These are phyloP conservation scores for Rheum nobile DNA, from an alignment of 148 eudicot species.

Conservation along the genomic window DNA sequence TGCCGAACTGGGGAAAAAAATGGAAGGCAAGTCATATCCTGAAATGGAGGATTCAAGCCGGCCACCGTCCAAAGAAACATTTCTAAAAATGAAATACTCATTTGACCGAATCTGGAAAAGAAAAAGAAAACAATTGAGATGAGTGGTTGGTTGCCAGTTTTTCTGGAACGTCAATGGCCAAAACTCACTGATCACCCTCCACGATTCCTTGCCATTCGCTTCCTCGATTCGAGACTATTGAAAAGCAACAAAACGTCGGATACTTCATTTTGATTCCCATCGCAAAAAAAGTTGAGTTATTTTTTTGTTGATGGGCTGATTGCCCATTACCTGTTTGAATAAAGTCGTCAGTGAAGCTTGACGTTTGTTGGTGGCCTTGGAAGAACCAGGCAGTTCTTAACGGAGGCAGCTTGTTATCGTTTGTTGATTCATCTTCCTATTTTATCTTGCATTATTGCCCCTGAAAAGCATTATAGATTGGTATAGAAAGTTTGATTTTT, in stretches of 20 bases:
- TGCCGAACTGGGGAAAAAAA: background rate
- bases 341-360: slow-evolving; percentile 8
- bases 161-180: slow-evolving; percentile 1
- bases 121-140: background rate
- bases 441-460: background rate
- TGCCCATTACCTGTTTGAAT: slow-evolving; percentile 13
- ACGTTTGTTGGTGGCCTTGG: slow-evolving; percentile 2
- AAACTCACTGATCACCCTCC: slow-evolving; percentile 7
- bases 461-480: background rate
- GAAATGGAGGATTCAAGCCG: slow-evolving; percentile 19
- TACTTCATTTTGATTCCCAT: background rate
- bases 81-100: slow-evolving; percentile 13
- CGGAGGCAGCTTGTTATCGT: slow-evolving; percentile 2
- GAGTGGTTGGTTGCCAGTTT: slow-evolving; percentile 4
- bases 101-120: background rate
- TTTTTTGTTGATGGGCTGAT: slow-evolving; percentile 5
- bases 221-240: background rate
- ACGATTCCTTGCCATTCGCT: slow-evolving; percentile 1
- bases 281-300: background rate
- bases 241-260: background rate
- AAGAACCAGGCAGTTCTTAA: background rate
- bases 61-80: slow-evolving; percentile 22
- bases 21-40: slow-evolving; percentile 17
- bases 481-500: background rate
- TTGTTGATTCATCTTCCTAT: background rate